Base-by-base conservation (phyloP, 192 early-diverging fungal species). In the Entomortierella parvispora region DNA sequence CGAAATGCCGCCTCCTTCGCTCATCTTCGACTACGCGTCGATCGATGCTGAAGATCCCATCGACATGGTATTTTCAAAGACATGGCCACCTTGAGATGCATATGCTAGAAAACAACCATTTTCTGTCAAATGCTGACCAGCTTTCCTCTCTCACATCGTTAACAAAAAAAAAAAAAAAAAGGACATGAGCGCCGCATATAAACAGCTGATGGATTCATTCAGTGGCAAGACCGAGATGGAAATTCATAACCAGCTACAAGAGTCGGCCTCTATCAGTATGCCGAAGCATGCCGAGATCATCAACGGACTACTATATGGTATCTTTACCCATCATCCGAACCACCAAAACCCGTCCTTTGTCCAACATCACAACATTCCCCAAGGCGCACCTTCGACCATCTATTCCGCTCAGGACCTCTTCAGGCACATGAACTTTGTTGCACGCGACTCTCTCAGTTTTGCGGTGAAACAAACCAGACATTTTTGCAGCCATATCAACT, bases 231-330 rank as follows among this genome's bases (percentile, higher is more conserved):
- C 88, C 8, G 81, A 86, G 40, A 63, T 77, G n/a, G 90, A 92
- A 28, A 68, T 83, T 8, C 91, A 92, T 65, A 86, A 86, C 28
- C 67, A 75, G 22, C 67, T 92, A 23, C 88, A 90, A 51, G 88
- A 87, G 3, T 83, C 58, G 6, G 74, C 86, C 15, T 86, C 86
- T 23, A 83, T 82, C 25, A 86, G 67, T 56, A 89, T 84, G 81
- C 62, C 55, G 23, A 53, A 66, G 44, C 87, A 88, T 34, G 34
- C 54, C 23, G 81, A 83, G 43, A 72, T 88, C 33, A 84, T 89
- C 44, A 82, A 83, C 43, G 91, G 86, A 2, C 71, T 93, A 4
- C 50, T 93, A 1, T 93, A 89, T 48, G 88, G 83, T 1, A 80
- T 89, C 2, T 60, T 90, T 6, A 88, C 84, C 3, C 80, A 85